These are phyloP conservation scores for Rhododendron griersonianum DNA, from an alignment of 148 eudicot genomes.

Conservation along the genomic window DNA sequence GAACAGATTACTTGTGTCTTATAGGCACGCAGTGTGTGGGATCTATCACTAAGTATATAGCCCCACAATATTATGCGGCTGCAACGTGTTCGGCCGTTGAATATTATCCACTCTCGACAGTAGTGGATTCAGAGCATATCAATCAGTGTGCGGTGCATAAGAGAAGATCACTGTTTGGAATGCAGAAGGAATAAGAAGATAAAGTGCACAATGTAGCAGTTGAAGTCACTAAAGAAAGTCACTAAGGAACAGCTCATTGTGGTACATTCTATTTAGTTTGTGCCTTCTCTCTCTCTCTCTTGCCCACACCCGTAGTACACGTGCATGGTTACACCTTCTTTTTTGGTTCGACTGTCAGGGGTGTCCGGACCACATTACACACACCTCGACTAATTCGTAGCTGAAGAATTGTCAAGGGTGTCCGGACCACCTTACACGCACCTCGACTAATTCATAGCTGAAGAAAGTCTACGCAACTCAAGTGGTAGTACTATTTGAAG, in stretches of 20 bases:
- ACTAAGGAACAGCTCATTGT: slow-evolving; percentile 16
- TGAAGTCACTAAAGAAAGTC: slow-evolving; percentile 16
- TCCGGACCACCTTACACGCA: no score
- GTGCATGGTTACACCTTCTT: neutral
- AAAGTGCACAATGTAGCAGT: slow-evolving; percentile 7
- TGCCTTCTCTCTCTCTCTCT: neutral
- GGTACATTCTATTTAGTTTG: slow-evolving; percentile 14
- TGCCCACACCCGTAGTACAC: neutral
- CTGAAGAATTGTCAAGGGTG: neutral
- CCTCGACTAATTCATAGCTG: neutral
- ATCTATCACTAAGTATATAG: neutral
- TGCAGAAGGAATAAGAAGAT: neutral
- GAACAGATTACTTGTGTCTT: neutral
- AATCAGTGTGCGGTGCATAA: neutral
- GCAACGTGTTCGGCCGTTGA: neutral
- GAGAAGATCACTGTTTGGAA: neutral
- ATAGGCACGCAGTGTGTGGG: neutral
- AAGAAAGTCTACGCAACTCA: neutral
- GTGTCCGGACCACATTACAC: no score
- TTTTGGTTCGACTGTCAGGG: neutral
- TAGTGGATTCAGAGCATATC: neutral
- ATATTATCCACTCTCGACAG: neutral
- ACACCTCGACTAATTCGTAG: no score
- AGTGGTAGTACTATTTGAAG: neutral
- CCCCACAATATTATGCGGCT: neutral